Conservation (phyloP, 2,329 filamentous ascomycete species). For the Westerdykella aurantiaca region DNA sequence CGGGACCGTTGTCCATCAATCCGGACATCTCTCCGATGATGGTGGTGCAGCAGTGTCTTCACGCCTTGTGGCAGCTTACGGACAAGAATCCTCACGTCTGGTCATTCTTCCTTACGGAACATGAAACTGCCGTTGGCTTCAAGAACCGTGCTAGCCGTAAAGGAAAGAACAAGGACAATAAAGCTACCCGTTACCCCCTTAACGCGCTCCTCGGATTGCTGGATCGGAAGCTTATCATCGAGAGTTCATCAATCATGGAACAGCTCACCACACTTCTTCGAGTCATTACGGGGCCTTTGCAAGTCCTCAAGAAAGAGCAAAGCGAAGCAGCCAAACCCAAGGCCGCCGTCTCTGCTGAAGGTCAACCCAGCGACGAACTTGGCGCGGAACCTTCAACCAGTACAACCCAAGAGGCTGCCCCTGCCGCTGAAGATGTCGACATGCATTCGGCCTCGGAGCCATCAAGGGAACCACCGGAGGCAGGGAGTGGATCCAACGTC, state of each 20-base stretch:
- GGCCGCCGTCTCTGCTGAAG: conserved; percentile 15
- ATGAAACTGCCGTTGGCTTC: conserved; percentile 71
- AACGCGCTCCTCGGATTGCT: conserved; percentile 84
- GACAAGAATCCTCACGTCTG: conserved; percentile 81
- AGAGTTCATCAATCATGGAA: conserved; percentile 96
- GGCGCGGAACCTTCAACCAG: background rate
- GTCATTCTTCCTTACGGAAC: conserved; percentile 89
- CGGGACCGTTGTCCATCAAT: conserved; percentile 59
- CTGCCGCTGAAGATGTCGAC: conserved; percentile 20
- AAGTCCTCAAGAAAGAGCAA: conserved; percentile 77
- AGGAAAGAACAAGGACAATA: conserved; percentile 80
- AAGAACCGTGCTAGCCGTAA: conserved; percentile 76
- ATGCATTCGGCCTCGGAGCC: conserved; percentile 31
- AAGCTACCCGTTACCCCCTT: conserved; percentile 79
- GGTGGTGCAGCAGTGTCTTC: conserved; percentile 92
- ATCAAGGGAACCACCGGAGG: conserved; percentile 12
- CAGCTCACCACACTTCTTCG: conserved; percentile 81
- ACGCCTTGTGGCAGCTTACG: conserved; percentile 76
- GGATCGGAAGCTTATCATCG: conserved; percentile 91
- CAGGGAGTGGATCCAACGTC: background rate
- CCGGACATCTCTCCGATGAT: conserved; percentile 89
- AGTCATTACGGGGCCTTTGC: conserved; percentile 80
- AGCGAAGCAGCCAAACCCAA: conserved; percentile 47
- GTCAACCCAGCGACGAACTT: conserved; percentile 16
- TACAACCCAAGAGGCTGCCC: conserved; percentile 4